Evolutionary conservation across 2,329 filamentous ascomycete species (phyloP).

Genomic region (Pestalotiopsis sp.): DNA sequence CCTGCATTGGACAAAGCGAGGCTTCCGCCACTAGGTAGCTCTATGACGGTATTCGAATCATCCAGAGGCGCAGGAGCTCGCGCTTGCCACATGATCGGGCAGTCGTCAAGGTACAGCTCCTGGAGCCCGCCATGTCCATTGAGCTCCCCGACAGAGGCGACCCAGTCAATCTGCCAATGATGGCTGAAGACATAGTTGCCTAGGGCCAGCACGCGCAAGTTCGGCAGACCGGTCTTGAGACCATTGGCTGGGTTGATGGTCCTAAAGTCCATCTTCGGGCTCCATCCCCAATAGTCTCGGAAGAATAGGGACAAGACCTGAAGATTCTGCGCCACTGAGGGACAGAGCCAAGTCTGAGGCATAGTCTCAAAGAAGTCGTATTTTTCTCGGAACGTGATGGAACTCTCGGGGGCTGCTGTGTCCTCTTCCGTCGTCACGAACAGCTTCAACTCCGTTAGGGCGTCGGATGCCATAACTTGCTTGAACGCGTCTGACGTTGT

Average conservation of each 20-base stretch:
- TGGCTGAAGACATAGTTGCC: conserved; percentile 45
- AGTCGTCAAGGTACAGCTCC: conserved; percentile 46
- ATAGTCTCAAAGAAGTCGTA: conserved; percentile 25
- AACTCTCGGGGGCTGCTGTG: not conserved
- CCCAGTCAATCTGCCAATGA: conserved; percentile 50
- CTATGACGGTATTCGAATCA: not conserved
- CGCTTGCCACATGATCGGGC: conserved; percentile 34
- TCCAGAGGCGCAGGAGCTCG: conserved; percentile 6
- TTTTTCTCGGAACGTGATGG: conserved; percentile 12
- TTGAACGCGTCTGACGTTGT: conserved; percentile 10
- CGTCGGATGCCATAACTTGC: conserved; percentile 1
- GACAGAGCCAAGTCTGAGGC: conserved; percentile 24
- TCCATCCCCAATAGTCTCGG: conserved; percentile 41
- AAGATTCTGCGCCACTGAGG: conserved; percentile 23
- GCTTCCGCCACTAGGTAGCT: not conserved
- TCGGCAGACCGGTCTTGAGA: conserved; percentile 33
- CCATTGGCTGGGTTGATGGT: conserved; percentile 16
- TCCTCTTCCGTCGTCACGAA: conserved; percentile 8
- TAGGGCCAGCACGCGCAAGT: conserved; percentile 41
- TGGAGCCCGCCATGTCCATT: conserved; percentile 35
- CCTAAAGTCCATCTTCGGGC: conserved; percentile 39
- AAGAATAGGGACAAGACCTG: conserved; percentile 41
- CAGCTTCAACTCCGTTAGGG: conserved; percentile 14
- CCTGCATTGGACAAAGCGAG: conserved; percentile 11
- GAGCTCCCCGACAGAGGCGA: conserved; percentile 34